Conservation (phyloP, 2,329 filamentous ascomycete genomes). For the Alternaria rosae region DNA sequence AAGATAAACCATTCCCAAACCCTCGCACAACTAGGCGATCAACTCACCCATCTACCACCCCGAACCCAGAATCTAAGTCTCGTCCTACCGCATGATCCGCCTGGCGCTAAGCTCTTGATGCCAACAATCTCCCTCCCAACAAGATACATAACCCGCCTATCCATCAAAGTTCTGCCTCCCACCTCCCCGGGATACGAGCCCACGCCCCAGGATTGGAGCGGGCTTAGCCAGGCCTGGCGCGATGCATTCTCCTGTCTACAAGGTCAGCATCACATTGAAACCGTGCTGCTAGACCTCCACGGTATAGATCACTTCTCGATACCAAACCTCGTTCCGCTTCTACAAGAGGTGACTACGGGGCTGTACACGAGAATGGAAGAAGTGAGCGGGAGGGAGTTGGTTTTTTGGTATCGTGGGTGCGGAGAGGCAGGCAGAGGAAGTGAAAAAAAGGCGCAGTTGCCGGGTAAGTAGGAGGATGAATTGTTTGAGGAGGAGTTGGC, state of each 20-base stretch:
- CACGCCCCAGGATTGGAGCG: not conserved
- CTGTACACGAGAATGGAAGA: not conserved
- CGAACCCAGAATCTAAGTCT: not conserved
- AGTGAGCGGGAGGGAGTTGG: not conserved
- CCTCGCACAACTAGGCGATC: not conserved
- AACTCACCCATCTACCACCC: not conserved
- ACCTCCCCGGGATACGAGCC: not conserved
- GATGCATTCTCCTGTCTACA: not conserved
- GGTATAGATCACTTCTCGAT: not conserved
- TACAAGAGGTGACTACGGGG: not conserved
- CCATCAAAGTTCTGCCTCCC: not conserved
- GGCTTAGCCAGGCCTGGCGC: not conserved
- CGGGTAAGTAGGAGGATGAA: not conserved
- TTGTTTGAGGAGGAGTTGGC: not conserved
- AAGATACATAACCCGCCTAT: not conserved
- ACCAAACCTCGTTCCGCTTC: not conserved
- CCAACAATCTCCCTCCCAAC: not conserved
- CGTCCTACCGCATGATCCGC: not conserved
- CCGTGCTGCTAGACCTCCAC: not conserved
- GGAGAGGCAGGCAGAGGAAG: not conserved
- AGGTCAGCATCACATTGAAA: not conserved
- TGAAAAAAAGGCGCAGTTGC: not conserved
- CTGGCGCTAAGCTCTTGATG: not conserved
- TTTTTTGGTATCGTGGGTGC: not conserved
- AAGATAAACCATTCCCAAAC: not conserved